A percentile compares a stretch with the other conserved stretches of the same genome.
Conservation (phyloP, 768 basidiomycete species). For the Crepidotus variabilis region DNA sequence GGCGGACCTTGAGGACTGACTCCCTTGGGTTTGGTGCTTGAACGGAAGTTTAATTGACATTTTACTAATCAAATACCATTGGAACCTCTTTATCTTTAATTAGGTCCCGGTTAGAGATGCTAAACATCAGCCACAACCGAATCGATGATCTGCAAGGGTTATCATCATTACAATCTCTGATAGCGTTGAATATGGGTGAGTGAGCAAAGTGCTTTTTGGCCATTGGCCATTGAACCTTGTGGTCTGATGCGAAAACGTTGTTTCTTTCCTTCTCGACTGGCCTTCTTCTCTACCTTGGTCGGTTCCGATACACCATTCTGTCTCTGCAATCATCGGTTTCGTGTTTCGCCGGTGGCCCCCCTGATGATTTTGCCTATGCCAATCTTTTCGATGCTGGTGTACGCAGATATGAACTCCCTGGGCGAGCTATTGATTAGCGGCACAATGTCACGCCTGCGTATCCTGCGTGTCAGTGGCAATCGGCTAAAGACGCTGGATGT, state of each 20-base stretch:
- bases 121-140: constrained; percentile 79
- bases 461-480: constrained; percentile 84
- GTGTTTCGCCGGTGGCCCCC: no score
- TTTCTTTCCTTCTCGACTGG: no score
- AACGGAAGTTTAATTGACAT: neutral
- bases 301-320: no score
- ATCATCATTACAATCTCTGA: constrained; percentile 55
- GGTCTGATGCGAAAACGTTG: no score
- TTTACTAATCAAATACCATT: constrained; percentile 1
- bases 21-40: no score
- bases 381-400: neutral
- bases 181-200: constrained; percentile 83
- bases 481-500: constrained; percentile 63
- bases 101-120: constrained; percentile 69
- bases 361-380: no score
- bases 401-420: constrained; percentile 31
- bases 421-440: constrained; percentile 48
- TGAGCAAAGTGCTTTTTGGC: constrained; percentile 13
- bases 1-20: neutral
- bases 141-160: constrained; percentile 58
- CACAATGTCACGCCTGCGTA: constrained; percentile 67
- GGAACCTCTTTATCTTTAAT: neutral
- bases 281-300: no score
- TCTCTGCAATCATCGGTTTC: no score
- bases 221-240: neutral